phyloP scores from a whole-genome alignment of 2,329 filamentous ascomycete genomes.

The Ophiosphaerella herpotricha region DNA sequence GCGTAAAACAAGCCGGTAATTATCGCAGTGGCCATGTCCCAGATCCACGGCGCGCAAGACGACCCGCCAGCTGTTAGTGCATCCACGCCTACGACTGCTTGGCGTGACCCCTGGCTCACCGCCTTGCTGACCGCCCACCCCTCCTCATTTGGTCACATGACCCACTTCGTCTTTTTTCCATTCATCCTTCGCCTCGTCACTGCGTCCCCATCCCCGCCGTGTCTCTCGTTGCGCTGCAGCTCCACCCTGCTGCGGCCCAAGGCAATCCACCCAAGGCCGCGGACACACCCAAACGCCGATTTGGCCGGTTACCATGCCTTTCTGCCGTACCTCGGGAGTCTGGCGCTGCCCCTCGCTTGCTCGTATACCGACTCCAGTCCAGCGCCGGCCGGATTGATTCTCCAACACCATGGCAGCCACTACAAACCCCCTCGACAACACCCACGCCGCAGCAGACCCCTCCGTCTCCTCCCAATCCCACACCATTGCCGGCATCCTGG shows the following conservation, averaged over 20 bases:
- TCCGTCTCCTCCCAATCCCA: slow-evolving; percentile 67
- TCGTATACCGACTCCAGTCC: background rate
- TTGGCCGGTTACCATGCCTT: background rate
- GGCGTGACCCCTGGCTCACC: slow-evolving; percentile 16
- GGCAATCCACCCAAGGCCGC: no score
- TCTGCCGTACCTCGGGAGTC: slow-evolving; percentile 1
- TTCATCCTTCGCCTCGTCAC: no score
- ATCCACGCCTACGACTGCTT: slow-evolving; percentile 3
- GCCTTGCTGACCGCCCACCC: slow-evolving; percentile 24
- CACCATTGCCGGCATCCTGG: slow-evolving; percentile 76
- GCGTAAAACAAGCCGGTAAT: no score
- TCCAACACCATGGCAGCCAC: slow-evolving; percentile 34
- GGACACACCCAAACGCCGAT: no score
- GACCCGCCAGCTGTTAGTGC: no score
- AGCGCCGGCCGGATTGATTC: no score
- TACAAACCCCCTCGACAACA: slow-evolving; percentile 42
- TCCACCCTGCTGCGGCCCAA: no score
- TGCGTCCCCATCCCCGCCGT: no score
- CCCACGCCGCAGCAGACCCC: slow-evolving; percentile 30
- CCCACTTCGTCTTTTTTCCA: background rate
- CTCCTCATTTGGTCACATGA: background rate
- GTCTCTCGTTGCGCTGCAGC: no score
- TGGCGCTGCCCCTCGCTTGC: background rate
- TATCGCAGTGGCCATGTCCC: no score
- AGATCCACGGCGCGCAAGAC: no score